Conservation (phyloP, 768 basidiomycete species). For the Ramaria rubella region DNA sequence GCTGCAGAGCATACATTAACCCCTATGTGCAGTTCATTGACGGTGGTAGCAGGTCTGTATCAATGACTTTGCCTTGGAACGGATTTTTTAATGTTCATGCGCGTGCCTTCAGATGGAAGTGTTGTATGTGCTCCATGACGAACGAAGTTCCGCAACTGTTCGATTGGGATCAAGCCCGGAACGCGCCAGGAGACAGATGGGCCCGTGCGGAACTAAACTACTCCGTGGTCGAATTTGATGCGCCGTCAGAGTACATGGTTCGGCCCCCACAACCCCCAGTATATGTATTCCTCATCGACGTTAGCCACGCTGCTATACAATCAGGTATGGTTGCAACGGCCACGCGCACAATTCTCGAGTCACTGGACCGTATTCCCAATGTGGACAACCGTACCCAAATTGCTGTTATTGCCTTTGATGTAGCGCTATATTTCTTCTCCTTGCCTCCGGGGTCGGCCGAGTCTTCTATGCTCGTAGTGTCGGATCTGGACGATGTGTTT, state of each 20-base stretch:
- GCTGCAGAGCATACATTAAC: conserved; percentile 96
- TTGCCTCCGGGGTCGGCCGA: conserved; percentile 71
- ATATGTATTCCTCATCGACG: conserved; percentile 95
- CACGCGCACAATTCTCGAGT: conserved; percentile 92
- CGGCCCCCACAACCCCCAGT: conserved; percentile 96
- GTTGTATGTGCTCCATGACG: conserved; percentile 97
- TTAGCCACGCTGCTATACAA: conserved; percentile 86
- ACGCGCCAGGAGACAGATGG: conserved; percentile 96
- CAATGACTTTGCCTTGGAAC: neutral
- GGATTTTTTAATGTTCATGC: neutral
- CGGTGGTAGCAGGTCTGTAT: conserved; percentile 83
- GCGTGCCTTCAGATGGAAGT: conserved; percentile 77
- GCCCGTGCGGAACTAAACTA: conserved; percentile 87
- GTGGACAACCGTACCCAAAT: conserved; percentile 90
- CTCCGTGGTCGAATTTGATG: conserved; percentile 92
- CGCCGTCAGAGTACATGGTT: conserved; percentile 99
- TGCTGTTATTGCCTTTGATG: conserved; percentile 87
- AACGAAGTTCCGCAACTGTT: conserved; percentile 98
- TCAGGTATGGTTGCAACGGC: conserved; percentile 98
- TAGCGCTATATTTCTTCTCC: conserved; percentile 94
- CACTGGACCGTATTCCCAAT: conserved; percentile 90
- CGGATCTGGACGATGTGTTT: conserved; percentile 96
- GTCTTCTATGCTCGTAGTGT: conserved; percentile 93
- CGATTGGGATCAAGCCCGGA: conserved; percentile 93
- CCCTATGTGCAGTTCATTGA: conserved; percentile 98